Percentiles rank a stretch among this genome's conserved stretches.
Conservation (phyloP, 768 basidiomycete species). For the Favolaschia claudopus region DNA sequence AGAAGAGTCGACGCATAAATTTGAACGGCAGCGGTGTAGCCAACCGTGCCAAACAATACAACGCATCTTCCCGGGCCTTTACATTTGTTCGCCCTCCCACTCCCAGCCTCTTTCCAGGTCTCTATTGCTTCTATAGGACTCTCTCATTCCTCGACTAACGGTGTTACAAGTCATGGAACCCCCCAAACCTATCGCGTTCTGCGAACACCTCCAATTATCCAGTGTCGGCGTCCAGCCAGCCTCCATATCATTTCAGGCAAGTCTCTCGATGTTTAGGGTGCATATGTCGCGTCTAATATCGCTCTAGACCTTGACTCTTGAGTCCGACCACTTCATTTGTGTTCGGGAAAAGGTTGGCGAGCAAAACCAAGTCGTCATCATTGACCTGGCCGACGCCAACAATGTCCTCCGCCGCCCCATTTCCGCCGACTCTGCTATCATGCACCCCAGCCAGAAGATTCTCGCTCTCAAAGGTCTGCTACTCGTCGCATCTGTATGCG, state of each 20-base stretch:
- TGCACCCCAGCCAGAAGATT: conserved; percentile 97
- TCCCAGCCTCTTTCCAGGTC: conserved; percentile 23
- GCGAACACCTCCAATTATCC: conserved; percentile 93
- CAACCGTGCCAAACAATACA: not conserved
- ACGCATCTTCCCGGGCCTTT: conserved; percentile 1
- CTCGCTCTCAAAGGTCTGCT: conserved; percentile 88
- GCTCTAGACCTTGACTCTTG: conserved; percentile 85
- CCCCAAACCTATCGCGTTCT: conserved; percentile 86
- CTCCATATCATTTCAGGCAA: conserved; percentile 95
- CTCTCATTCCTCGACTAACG: not conserved
- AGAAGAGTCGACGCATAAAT: conserved; percentile 1
- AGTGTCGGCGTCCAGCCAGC: conserved; percentile 95
- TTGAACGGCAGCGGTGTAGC: not conserved
- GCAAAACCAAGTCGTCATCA: conserved; percentile 97
- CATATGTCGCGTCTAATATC: not conserved
- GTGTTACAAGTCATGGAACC: conserved; percentile 45
- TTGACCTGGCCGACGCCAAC: conserved; percentile 97
- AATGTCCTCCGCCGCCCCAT: conserved; percentile 96
- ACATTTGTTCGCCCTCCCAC: conserved; percentile 20
- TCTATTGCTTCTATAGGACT: not conserved
- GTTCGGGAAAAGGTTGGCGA: conserved; percentile 95
- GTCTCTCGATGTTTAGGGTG: conserved; percentile 32
- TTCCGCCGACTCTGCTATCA: conserved; percentile 98
- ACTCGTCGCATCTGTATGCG: not conserved
- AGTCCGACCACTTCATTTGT: conserved; percentile 98